Conservation (phyloP, 176 grass and related monocot genomes). For the Panicum miliaceum region DNA sequence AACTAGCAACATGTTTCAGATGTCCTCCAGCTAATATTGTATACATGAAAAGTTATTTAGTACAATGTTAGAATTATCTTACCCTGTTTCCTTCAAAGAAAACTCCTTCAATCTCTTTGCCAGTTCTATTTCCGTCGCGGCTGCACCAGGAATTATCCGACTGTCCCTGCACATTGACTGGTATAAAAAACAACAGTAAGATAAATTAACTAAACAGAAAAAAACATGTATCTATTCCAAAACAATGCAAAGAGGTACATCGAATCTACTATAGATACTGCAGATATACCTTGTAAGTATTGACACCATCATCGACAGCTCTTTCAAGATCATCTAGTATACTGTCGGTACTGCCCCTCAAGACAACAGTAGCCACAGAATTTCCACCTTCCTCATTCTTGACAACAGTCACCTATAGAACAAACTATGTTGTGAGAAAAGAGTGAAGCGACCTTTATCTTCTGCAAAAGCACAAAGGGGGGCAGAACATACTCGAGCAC, state of each 20-base stretch:
- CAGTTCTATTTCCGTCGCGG: slow-evolving; percentile 89
- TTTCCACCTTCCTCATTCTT: slow-evolving; percentile 91
- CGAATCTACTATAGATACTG: background rate
- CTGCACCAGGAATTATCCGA: slow-evolving; percentile 85
- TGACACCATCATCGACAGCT: slow-evolving; percentile 96
- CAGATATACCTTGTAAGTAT: slow-evolving; percentile 82
- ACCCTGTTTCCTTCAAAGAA: slow-evolving; percentile 95
- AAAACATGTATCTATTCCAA: background rate
- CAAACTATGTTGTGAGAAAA: slow-evolving; percentile 30
- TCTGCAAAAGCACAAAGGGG: background rate
- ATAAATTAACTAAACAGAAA: background rate
- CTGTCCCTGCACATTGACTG: slow-evolving; percentile 98
- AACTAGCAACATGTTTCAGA: background rate
- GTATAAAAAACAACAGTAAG: slow-evolving; percentile 25
- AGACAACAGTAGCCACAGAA: slow-evolving; percentile 80
- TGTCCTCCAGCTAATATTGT: background rate
- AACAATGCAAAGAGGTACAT: background rate
- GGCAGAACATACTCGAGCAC: slow-evolving; percentile 58
- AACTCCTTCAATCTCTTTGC: slow-evolving; percentile 90
- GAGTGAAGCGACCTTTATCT: background rate
- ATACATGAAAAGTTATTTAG: slow-evolving; percentile 1
- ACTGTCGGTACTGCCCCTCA: slow-evolving; percentile 90
- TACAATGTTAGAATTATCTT: slow-evolving; percentile 32
- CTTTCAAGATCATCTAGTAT: slow-evolving; percentile 98
- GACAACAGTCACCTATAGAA: slow-evolving; percentile 73